A percentile compares a stretch with the other conserved stretches of the same genome.
These are phyloP conservation scores for Miscanthus lutarioriparius DNA, from an alignment of 176 grass and related monocot species.

Conservation along the genomic window DNA sequence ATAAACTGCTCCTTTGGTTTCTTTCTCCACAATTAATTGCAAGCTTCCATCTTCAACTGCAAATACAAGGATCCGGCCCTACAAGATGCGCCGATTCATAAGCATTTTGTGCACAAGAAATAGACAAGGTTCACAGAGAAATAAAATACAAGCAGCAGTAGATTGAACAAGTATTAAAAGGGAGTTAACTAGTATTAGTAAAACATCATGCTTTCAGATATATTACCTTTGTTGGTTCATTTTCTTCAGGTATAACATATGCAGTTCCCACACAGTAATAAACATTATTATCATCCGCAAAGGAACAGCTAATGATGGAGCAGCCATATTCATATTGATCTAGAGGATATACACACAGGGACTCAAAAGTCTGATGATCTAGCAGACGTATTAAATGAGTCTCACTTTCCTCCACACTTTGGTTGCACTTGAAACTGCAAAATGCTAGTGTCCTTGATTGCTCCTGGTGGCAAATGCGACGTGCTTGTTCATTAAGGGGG, in stretches of 20 bases:
- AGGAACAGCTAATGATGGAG: conserved; percentile 87
- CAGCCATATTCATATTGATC: conserved; percentile 86
- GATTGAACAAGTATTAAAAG: background rate
- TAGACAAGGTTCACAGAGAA: background rate
- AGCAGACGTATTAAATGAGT: conserved; percentile 75
- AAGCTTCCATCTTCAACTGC: conserved; percentile 81
- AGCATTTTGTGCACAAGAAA: conserved; percentile 22
- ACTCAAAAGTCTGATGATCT: conserved; percentile 92
- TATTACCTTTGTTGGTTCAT: conserved; percentile 86
- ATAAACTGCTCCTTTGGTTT: conserved; percentile 93
- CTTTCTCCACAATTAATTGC: conserved; percentile 82
- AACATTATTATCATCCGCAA: conserved; percentile 80
- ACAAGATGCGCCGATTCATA: conserved; percentile 18
- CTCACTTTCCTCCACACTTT: conserved; percentile 66
- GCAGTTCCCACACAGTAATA: conserved; percentile 94
- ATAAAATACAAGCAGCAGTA: background rate
- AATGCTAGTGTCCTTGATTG: conserved; percentile 79
- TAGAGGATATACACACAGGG: conserved; percentile 66
- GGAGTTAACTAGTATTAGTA: background rate
- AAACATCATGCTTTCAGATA: background rate
- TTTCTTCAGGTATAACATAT: conserved; percentile 93
- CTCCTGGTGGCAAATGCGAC: conserved; percentile 87
- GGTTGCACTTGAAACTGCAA: conserved; percentile 62
- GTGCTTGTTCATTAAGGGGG: conserved; percentile 82
- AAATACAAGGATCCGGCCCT: conserved; percentile 95